Conservation (phyloP, 495 filamentous ascomycete species). For the Penicillium flavigenum region DNA sequence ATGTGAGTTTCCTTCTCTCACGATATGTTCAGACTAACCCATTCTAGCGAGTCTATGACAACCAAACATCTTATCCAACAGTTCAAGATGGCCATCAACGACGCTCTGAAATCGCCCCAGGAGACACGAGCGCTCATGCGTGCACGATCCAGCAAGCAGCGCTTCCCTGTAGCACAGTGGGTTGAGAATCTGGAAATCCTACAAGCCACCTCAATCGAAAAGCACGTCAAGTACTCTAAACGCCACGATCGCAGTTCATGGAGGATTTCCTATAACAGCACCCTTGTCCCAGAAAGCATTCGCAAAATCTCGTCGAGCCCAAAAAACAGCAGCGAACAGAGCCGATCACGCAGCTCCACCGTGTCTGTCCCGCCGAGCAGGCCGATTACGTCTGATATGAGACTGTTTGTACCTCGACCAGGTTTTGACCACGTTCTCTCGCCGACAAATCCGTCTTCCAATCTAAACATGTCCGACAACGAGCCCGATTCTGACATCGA, state of each 20-base stretch:
- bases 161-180: conserved; percentile 73
- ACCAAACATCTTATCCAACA: conserved; percentile 68
- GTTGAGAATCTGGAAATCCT: conserved; percentile 61
- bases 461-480: conserved; percentile 6
- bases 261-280: conserved; percentile 20
- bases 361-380: conserved; percentile 8
- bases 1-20: conserved; percentile 24
- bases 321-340: conserved; percentile 13
- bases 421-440: conserved; percentile 3
- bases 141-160: conserved; percentile 69
- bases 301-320: conserved; percentile 13
- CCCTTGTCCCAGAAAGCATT: conserved; percentile 11
- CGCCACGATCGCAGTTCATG: conserved; percentile 12
- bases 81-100: conserved; percentile 67
- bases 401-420: conserved; percentile 11
- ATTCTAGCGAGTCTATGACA: conserved; percentile 57
- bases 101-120: conserved; percentile 60
- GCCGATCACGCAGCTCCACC: conserved; percentile 10
- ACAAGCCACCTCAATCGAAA: conserved; percentile 54
- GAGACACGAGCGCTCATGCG: conserved; percentile 65
- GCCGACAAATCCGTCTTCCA: conserved; percentile 2
- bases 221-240: conserved; percentile 27
- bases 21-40: conserved; percentile 4
- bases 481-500: conserved; percentile 4
- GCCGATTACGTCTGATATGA: conserved; percentile 12